Base-by-base conservation (phyloP, 1,139 yeast species). In the Sporopachydermia cereana region DNA sequence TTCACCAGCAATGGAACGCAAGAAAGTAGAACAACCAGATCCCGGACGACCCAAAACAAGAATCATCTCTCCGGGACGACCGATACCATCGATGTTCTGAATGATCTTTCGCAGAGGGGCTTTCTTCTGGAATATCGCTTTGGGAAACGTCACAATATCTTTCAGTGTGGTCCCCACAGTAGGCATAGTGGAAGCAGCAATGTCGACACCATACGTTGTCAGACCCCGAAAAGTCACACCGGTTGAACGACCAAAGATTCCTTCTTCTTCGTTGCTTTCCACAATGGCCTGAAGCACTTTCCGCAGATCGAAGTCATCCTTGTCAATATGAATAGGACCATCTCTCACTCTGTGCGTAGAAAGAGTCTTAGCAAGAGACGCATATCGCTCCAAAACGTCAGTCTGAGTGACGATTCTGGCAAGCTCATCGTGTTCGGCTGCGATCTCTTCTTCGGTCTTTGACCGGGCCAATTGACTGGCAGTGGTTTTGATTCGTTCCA, bases 31-130 rank as follows among this genome's bases (percentile, higher is more conserved):
- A 56, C 76, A 72, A 29, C 78, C 77, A 21, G 78, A 69, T 45
- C 79, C 79, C 0, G 79, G 79, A 53, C 77, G 67, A 45, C 76
- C 81, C 47, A 70, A 61, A 2, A 69, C 79, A 49, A 70, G 64
- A 34, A 75, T 69, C 74, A 74, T 68, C 47, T 75, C 75, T 45
- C 79, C 79, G 23, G 72, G 66, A 42, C 61, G 60, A 21, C 72
- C 73, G 34, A 59, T 54, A 21, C 77, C 77, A 48, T 62, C 59
- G 44, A 71, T 57, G 47, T 64, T 61, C 44, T 58, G 58, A 41
- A 74, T 54, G 41, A 74, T 66, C 17, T 62, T 60, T 49, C 68
- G 66, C 24, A 39, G 12, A 12, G 42, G 42, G 5, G 42, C 46
- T 4, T 44, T 34, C 17, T 34, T 34, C 20, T 12, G 17, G 17